Evolutionary conservation across 768 basidiomycete genomes (phyloP).

Genomic region (Scleroderma citrinum): DNA sequence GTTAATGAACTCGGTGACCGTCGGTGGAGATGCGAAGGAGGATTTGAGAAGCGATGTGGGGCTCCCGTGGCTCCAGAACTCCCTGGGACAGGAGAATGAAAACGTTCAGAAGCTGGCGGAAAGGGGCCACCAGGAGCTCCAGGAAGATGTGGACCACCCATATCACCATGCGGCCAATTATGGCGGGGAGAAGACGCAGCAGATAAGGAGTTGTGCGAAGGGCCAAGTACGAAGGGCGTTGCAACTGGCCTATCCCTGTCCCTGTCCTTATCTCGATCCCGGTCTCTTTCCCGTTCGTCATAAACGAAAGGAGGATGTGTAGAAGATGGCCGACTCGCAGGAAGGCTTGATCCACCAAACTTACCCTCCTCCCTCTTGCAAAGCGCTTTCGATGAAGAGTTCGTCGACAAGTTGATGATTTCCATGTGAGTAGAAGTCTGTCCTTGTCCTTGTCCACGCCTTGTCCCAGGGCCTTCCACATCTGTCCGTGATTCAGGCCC

Average conservation of each 20-base stretch:
- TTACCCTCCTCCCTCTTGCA: slow-evolving; percentile 36
- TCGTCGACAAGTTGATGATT: slow-evolving; percentile 42
- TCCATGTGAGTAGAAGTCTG: slow-evolving; percentile 38
- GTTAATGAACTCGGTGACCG: slow-evolving; percentile 12
- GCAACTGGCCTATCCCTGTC: slow-evolving; percentile 49
- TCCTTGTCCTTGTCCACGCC: slow-evolving; percentile 29
- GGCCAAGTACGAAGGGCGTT: slow-evolving; percentile 48
- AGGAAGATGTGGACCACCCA: slow-evolving; percentile 21
- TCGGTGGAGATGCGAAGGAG: slow-evolving; percentile 14
- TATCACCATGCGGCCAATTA: slow-evolving; percentile 30
- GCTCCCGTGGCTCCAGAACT: slow-evolving; percentile 2
- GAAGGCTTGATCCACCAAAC: slow-evolving; percentile 21
- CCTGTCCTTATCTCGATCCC: slow-evolving; percentile 29
- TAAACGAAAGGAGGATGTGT: slow-evolving; percentile 29
- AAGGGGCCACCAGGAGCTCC: slow-evolving; percentile 25
- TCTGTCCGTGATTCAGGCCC: slow-evolving; percentile 4
- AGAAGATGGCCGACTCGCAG: slow-evolving; percentile 34
- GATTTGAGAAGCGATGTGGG: slow-evolving; percentile 19
- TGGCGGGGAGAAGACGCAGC: slow-evolving; percentile 39
- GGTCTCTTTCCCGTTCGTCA: slow-evolving; percentile 22
- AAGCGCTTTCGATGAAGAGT: slow-evolving; percentile 25
- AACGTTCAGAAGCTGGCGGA: slow-evolving; percentile 23
- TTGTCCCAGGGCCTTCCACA: slow-evolving; percentile 24
- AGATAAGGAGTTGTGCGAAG: slow-evolving; percentile 35
- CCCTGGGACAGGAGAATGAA: slow-evolving; percentile 22